phyloP scores from a whole-genome alignment of 495 filamentous ascomycete genomes.

The Glutinoglossum americanum region DNA sequence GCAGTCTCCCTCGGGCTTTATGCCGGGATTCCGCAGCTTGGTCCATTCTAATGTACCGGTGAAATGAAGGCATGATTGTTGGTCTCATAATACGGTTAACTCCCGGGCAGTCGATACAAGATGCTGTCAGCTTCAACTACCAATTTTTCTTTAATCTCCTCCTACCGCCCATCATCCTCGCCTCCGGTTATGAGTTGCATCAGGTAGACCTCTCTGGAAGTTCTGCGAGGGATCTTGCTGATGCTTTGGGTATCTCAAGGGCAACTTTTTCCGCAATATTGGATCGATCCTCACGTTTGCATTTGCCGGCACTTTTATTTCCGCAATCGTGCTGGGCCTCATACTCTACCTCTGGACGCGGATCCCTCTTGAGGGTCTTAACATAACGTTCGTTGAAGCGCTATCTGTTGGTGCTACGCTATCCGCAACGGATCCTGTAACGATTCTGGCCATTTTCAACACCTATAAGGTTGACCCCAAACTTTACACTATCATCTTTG shows the following conservation, averaged over 20 bases:
- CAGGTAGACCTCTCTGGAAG: constrained; percentile 27
- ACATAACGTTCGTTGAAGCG: constrained; percentile 79
- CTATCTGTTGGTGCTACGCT: constrained; percentile 89
- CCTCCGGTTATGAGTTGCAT: constrained; percentile 91
- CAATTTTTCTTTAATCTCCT: constrained; percentile 98
- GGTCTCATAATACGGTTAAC: constrained; percentile 72
- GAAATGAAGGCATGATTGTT: constrained; percentile 65
- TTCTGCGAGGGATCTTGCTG: neutral
- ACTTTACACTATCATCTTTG: constrained; percentile 94
- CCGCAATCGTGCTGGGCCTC: constrained; percentile 73
- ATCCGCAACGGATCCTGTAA: constrained; percentile 91
- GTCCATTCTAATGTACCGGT: neutral
- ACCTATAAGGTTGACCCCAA: constrained; percentile 98
- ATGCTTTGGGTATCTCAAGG: constrained; percentile 16
- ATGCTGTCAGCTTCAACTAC: constrained; percentile 85
- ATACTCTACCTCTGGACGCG: constrained; percentile 76
- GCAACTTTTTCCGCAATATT: constrained; percentile 96
- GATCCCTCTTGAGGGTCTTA: constrained; percentile 63
- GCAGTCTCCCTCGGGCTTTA: constrained; percentile 13
- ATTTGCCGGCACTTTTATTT: constrained; percentile 93
- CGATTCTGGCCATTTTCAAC: constrained; percentile 96
- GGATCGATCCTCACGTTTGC: constrained; percentile 97
- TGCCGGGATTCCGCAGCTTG: neutral
- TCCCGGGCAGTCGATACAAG: constrained; percentile 58
- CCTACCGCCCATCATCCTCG: constrained; percentile 89